Percentiles rank a stretch among this genome's conserved stretches.
Conservation (phyloP, 2,329 filamentous ascomycete genomes). For the Ascosphaera apis region DNA sequence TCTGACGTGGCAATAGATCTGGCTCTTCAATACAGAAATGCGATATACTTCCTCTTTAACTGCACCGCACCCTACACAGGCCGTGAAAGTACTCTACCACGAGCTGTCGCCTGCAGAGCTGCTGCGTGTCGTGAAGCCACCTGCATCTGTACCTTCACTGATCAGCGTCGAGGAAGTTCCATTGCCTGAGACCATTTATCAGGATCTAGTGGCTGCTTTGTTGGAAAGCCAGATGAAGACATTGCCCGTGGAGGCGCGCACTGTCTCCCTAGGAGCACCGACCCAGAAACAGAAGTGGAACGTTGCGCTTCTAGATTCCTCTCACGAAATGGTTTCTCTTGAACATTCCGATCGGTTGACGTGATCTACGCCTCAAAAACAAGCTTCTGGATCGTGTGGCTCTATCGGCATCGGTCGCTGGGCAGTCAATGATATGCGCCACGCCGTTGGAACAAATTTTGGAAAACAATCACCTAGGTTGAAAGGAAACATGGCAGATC, state of each 20-base stretch:
- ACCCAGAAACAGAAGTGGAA: too few relatives aligned
- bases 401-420: too few relatives aligned
- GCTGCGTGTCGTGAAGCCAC: background rate
- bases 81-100: conserved; percentile 33
- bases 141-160: background rate
- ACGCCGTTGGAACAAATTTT: too few relatives aligned
- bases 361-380: too few relatives aligned
- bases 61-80: conserved; percentile 13
- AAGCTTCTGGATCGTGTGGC: too few relatives aligned
- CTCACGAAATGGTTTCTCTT: too few relatives aligned
- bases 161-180: background rate
- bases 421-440: too few relatives aligned
- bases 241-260: conserved; percentile 2
- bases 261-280: background rate
- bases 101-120: background rate
- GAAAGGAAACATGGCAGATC: too few relatives aligned
- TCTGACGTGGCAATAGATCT: conserved; percentile 23
- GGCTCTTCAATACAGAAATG: conserved; percentile 40
- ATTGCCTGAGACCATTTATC: background rate
- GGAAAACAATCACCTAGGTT: too few relatives aligned
- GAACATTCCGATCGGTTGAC: too few relatives aligned
- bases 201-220: background rate
- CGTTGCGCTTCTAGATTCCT: too few relatives aligned
- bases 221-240: background rate
- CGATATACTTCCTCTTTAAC: conserved; percentile 32